phyloP scores from a whole-genome alignment of 225 moss, liverwort and hornwort genomes.

The Neckera pumila region DNA sequence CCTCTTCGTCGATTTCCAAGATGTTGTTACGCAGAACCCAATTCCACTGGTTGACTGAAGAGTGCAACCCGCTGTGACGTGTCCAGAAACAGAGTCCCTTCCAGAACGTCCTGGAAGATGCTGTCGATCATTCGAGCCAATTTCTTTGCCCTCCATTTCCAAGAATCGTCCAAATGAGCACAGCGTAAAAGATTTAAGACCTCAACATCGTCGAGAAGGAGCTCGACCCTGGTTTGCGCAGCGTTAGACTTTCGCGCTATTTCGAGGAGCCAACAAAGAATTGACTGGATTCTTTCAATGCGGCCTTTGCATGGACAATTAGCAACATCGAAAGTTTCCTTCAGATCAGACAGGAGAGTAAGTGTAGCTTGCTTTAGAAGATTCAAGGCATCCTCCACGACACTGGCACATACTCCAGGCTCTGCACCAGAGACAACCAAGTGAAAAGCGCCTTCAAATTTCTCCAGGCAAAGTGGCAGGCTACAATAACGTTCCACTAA shows the following conservation, averaged over 20 bases:
- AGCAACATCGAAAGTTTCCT: not conserved
- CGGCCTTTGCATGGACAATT: not conserved
- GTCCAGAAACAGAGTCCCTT: not conserved
- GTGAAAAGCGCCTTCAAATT: not conserved
- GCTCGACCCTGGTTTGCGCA: not conserved
- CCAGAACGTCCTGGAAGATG: not conserved
- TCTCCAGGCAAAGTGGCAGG: not conserved
- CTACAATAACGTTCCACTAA: too few relatives aligned
- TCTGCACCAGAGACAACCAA: not conserved
- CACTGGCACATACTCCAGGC: not conserved
- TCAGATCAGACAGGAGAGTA: not conserved
- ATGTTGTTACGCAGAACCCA: not conserved
- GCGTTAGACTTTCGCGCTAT: not conserved
- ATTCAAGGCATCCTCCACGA: not conserved
- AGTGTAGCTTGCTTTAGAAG: not conserved
- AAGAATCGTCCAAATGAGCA: not conserved
- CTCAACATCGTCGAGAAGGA: not conserved
- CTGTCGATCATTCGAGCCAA: not conserved
- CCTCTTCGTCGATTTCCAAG: not conserved
- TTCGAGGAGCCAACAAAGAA: not conserved
- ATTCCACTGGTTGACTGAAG: not conserved
- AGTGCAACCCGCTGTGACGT: not conserved
- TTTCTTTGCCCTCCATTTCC: not conserved
- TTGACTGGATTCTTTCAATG: not conserved
- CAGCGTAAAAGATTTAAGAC: not conserved